Conservation (phyloP, 192 early-diverging fungal species). For the Lobulomyces angularis region DNA sequence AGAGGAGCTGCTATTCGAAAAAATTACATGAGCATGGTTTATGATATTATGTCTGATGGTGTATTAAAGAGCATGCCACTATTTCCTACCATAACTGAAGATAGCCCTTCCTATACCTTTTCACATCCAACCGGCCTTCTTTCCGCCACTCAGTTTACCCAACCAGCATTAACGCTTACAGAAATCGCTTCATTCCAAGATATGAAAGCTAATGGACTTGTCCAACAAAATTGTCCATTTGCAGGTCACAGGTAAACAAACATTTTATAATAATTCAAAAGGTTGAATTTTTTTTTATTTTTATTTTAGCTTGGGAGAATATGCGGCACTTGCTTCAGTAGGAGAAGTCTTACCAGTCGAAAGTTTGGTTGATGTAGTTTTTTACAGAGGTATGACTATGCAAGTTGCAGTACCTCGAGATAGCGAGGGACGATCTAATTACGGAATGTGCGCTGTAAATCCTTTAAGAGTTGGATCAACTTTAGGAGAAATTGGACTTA, state of each 20-base stretch:
- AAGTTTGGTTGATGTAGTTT: constrained; percentile 77
- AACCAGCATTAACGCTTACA: constrained; percentile 79
- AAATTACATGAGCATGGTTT: constrained; percentile 82
- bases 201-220: constrained; percentile 75
- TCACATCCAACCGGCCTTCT: constrained; percentile 70
- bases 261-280: constrained; percentile 3
- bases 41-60: constrained; percentile 66
- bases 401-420: constrained; percentile 83
- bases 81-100: constrained; percentile 74
- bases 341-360: constrained; percentile 78
- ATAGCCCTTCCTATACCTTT: constrained; percentile 69
- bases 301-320: constrained; percentile 64
- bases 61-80: constrained; percentile 63
- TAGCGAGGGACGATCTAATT: constrained; percentile 63
- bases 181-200: constrained; percentile 85
- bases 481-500: constrained; percentile 75
- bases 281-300: constrained; percentile 11
- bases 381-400: constrained; percentile 98
- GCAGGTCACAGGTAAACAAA: constrained; percentile 67
- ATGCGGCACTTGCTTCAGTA: constrained; percentile 78
- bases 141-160: constrained; percentile 90
- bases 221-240: constrained; percentile 70
- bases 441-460: constrained; percentile 91
- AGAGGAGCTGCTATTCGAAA: constrained; percentile 70
- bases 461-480: constrained; percentile 75